Conservation (phyloP, 208 protist species). For the Acanthamoeba triangularis region DNA sequence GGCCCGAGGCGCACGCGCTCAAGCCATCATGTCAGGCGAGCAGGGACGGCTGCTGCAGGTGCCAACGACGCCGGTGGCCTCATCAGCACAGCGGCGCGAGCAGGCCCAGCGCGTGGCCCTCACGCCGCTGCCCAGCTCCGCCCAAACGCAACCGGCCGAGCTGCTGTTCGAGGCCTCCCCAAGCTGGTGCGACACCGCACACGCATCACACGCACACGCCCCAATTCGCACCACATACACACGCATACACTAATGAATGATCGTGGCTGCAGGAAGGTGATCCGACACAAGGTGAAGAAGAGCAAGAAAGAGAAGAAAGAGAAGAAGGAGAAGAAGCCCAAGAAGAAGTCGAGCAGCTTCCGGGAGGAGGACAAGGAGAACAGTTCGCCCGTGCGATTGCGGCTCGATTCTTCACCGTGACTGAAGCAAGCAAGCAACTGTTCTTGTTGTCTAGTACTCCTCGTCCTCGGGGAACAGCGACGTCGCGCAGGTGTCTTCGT, state of each 20-base stretch:
- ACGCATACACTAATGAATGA: too few species aligned
- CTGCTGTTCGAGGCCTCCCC: not conserved
- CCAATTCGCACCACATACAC: too few species aligned
- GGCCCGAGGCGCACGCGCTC: too few species aligned
- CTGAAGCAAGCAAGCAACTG: not conserved
- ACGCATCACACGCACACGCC: not conserved
- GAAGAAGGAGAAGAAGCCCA: not conserved
- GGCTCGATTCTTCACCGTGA: too few species aligned
- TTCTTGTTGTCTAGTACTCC: too few species aligned
- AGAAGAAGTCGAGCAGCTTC: too few species aligned
- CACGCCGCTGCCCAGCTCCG: not conserved
- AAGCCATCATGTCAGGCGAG: too few species aligned
- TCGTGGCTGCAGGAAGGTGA: slow-evolving; percentile 9
- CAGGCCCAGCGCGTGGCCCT: not conserved
- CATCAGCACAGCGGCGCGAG: not conserved
- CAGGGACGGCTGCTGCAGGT: not conserved
- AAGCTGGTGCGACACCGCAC: too few species aligned
- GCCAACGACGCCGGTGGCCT: not conserved
- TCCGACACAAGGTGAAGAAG: slow-evolving; percentile 9
- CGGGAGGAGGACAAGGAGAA: not conserved
- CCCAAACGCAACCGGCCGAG: too few species aligned
- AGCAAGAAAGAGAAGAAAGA: not conserved
- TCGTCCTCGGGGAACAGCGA: too few species aligned
- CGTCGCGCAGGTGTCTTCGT: too few species aligned
- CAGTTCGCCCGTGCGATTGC: too few species aligned